A percentile compares a stretch with the other conserved stretches of the same genome.
Evolutionary conservation across 1,284 basidiomycete species (phyloP).

Genomic region (Inonotus hispidus): DNA sequence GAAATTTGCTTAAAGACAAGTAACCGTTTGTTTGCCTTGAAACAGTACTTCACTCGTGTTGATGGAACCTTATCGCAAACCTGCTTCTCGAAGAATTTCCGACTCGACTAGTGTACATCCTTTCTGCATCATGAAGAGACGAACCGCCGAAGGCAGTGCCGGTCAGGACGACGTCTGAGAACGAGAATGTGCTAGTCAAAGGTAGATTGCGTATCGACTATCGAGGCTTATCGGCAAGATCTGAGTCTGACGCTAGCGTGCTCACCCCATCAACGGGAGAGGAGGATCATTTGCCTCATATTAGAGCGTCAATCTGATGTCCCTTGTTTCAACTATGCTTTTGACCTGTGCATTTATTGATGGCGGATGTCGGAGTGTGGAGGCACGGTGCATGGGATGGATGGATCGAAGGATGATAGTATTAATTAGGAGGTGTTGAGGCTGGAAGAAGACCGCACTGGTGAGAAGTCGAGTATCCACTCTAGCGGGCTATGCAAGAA

Average conservation of each 20-base stretch:
- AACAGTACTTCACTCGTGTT: not conserved
- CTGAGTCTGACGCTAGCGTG: not conserved
- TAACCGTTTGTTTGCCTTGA: conserved; percentile 6
- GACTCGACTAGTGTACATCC: not conserved
- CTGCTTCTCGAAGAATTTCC: not conserved
- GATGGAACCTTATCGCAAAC: too few relatives aligned
- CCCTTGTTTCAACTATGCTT: conserved; percentile 5
- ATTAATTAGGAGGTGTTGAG: too few relatives aligned
- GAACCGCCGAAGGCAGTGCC: not conserved
- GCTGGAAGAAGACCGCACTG: not conserved
- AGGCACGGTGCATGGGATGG: not conserved
- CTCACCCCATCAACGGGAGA: not conserved
- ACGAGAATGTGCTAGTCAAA: not conserved
- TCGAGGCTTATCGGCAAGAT: conserved; percentile 2
- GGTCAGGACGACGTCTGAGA: not conserved
- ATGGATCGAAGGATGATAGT: not conserved
- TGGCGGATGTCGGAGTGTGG: conserved; percentile 1
- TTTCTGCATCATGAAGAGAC: not conserved
- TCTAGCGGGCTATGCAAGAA: not conserved
- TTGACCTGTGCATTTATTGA: conserved; percentile 2
- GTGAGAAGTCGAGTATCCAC: not conserved
- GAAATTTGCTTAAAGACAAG: not conserved
- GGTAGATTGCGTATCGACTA: conserved; percentile 1
- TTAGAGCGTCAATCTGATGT: conserved; percentile 10
- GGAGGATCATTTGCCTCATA: conserved; percentile 6